These are phyloP conservation scores for Acer campestre DNA, from an alignment of 345 rosid species.

Conservation along the genomic window DNA sequence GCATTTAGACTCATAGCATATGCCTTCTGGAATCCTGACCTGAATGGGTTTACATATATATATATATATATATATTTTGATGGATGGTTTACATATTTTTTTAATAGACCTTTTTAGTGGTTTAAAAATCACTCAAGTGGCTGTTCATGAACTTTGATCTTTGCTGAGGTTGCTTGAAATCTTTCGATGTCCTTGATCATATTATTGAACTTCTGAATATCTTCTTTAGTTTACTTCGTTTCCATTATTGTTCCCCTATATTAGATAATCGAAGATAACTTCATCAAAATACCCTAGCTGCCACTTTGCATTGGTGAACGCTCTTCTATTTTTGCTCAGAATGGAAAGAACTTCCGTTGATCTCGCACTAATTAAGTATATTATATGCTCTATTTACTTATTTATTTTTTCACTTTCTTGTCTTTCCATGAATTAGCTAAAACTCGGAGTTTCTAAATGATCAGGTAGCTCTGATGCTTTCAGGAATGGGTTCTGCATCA, in stretches of 20 bases:
- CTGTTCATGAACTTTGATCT: neutral
- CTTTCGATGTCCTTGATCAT: neutral
- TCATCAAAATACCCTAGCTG: neutral
- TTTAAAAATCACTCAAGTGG: neutral
- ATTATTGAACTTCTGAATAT: neutral
- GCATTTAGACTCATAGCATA: neutral
- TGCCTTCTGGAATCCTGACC: neutral
- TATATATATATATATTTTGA: too few species aligned
- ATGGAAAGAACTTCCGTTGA: neutral
- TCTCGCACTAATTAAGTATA: neutral
- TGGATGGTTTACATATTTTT: neutral
- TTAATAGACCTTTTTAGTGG: neutral
- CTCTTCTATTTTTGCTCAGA: neutral
- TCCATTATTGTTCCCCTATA: too few species aligned
- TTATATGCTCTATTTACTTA: neutral
- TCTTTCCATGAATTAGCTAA: slow-evolving; percentile 1
- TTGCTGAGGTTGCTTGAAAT: neutral
- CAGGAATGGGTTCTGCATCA: slow-evolving; percentile 85
- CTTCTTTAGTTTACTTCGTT: too few species aligned
- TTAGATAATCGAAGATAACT: neutral
- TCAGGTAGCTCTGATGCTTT: slow-evolving; percentile 94
- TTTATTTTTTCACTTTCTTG: slow-evolving; percentile 1
- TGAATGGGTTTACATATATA: neutral
- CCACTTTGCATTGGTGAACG: neutral
- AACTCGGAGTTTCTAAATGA: slow-evolving; percentile 19